These are phyloP conservation scores for Asterella californica DNA, from an alignment of 225 moss, liverwort and hornwort species.

Conservation along the genomic window DNA sequence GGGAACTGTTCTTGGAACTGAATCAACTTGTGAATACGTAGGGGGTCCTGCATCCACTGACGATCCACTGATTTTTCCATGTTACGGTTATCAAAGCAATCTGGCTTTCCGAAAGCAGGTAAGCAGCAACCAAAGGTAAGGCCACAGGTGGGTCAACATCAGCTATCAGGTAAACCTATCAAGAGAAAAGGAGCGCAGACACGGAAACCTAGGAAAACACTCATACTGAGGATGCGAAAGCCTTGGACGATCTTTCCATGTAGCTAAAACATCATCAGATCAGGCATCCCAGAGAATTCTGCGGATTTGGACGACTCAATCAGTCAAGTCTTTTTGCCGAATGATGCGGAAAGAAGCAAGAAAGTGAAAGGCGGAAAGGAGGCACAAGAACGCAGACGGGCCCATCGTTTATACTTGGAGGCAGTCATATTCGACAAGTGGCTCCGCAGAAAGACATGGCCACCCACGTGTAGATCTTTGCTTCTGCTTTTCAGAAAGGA, in stretches of 20 bases:
- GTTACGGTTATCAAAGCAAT: not conserved
- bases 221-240: not conserved
- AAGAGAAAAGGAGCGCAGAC: not conserved
- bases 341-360: not conserved
- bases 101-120: not conserved
- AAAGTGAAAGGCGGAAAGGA: not conserved
- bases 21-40: too few species aligned
- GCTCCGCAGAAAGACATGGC: not conserved
- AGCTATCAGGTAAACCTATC: not conserved
- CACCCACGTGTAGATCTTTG: constrained; percentile 5
- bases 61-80: not conserved
- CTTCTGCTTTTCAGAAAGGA: not conserved
- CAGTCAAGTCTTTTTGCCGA: not conserved
- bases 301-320: not conserved
- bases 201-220: not conserved
- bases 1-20: too few species aligned
- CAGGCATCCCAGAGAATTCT: not conserved
- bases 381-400: not conserved
- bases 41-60: too few species aligned
- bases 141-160: not conserved
- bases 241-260: not conserved
- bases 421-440: not conserved
- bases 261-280: not conserved
- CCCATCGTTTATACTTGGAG: not conserved
- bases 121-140: not conserved